Evolutionary conservation across 371 early-diverging fungal genomes (phyloP), one percentile per base, ranked within the genome.

Genomic region (Mucor saturninus): DNA sequence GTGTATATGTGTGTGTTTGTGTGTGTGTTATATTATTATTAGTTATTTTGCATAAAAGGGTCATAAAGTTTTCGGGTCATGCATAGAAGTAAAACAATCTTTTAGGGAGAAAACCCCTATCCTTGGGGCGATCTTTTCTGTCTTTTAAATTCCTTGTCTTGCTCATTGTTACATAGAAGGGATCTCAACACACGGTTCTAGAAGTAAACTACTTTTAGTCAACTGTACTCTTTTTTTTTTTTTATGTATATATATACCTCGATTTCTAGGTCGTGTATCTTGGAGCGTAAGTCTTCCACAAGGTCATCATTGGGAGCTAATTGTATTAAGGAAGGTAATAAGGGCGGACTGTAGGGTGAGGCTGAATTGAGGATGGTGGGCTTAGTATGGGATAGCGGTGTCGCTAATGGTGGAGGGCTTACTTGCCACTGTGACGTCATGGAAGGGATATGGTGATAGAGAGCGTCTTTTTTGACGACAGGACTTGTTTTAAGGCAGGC

Each of bases 351-450:
- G 21, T 45, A 64, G 10, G 58, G 31, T 39, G 43, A 42, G 56
- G 62, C 21, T 28, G 49, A 10, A 50, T 59, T 61, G 29, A 49
- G 14, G 10, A 10, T 32, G 31, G 52, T 35, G 15, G 30, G 43
- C 11, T 2, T 48, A 10, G 67, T 43, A 54, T 60, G 54, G 13
- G 21, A 21, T 21, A 21, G 21, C 21, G 21, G 21, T 21, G 21
- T 21, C 21, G 21, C 21, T 21, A 21, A 21, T 48, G n/a, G 14
- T 8, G 56, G 40, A 51, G 61, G 39, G 28, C 50, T n/a, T 48
- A 63, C 37, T 50, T 69, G 61, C 61, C 71, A 68, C 54, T 74
- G 71, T 49, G 69, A 66, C 6, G 69, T 67, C 62, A 66, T 64
- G 55, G 62, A 56, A 28, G 71, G 68, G 26, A 67, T 68, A 35